Conservation (phyloP, 345 rosid genomes). For the Adansonia digitata region DNA sequence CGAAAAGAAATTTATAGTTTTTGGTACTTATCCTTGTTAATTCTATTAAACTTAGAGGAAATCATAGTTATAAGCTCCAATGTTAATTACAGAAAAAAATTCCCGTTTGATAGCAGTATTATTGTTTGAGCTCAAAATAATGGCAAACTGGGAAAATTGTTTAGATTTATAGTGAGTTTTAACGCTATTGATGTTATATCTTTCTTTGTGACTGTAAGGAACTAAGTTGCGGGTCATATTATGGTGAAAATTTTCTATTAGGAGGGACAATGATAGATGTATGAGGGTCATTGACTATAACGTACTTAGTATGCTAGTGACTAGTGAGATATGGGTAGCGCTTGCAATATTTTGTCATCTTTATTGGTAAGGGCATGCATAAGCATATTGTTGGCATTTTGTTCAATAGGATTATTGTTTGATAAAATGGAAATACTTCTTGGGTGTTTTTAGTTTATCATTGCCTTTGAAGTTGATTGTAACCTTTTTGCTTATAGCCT, state of each 20-base stretch:
- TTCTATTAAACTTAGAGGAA: background rate
- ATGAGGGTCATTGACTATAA: background rate
- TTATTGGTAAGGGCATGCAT: background rate
- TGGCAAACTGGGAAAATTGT: background rate
- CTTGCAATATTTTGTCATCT: background rate
- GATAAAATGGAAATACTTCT: background rate
- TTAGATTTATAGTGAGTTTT: background rate
- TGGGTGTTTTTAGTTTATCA: too few relatives aligned
- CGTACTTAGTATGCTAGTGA: background rate
- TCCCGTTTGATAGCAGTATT: background rate
- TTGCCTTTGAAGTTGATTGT: background rate
- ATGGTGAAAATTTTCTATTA: background rate
- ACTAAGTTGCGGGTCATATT: background rate
- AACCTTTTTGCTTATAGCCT: background rate
- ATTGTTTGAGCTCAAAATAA: background rate
- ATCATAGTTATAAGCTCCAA: background rate
- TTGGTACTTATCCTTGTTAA: background rate
- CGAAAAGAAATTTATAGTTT: conserved; percentile 4
- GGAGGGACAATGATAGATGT: background rate
- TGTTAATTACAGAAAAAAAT: background rate
- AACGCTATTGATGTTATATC: background rate
- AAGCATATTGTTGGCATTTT: background rate
- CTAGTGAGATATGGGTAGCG: too few relatives aligned
- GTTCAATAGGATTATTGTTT: background rate
- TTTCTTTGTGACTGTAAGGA: background rate